Evolutionary conservation across 345 rosid genomes (phyloP).

Genomic region (Mangifera indica): DNA sequence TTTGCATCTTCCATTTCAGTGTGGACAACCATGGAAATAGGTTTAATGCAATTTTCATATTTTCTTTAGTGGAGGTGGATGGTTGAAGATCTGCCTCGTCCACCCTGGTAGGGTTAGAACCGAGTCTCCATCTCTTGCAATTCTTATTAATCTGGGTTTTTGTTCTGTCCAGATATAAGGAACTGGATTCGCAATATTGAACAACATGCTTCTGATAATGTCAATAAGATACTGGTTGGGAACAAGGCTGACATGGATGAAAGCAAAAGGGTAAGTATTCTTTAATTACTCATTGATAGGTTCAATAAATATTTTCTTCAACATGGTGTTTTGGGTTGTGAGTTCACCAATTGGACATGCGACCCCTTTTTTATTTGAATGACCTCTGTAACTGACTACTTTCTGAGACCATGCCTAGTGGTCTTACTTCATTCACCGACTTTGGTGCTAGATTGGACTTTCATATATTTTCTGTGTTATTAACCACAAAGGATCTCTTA

Average conservation of each 20-base stretch:
- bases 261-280: constrained; percentile 73
- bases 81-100: constrained; percentile 2
- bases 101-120: neutral
- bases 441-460: constrained; percentile 3
- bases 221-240: constrained; percentile 90
- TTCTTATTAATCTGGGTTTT: constrained; percentile 18
- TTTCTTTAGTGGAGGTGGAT: constrained; percentile 14
- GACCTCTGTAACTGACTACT: neutral
- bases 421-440: neutral
- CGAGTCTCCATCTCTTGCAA: constrained; percentile 8
- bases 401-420: neutral
- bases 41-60: neutral
- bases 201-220: constrained; percentile 96
- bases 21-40: constrained; percentile 6
- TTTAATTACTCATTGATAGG: neutral
- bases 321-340: constrained; percentile 9
- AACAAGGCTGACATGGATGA: constrained; percentile 99
- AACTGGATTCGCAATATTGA: constrained; percentile 99
- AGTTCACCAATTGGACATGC: neutral
- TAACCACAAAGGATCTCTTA: neutral
- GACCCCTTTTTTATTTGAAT: neutral
- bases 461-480: neutral
- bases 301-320: constrained; percentile 2
- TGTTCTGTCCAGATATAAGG: constrained; percentile 66
- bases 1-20: neutral